Base-by-base conservation (phyloP, 192 early-diverging fungal species). In the Linnemannia hyalina region DNA sequence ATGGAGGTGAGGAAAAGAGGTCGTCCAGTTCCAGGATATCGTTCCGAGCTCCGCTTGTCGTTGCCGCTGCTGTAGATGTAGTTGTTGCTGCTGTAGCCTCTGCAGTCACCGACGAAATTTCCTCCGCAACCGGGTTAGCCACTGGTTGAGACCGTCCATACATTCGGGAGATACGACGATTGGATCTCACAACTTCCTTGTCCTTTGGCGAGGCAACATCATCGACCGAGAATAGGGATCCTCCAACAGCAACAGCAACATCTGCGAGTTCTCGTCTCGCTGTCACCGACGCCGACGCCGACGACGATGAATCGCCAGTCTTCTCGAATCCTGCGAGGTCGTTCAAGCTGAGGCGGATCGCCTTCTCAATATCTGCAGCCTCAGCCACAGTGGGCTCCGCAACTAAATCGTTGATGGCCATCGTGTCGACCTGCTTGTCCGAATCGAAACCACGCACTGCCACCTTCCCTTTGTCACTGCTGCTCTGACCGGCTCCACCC, bases 381-480 rank as follows among this genome's bases (percentile, higher is more conserved):
- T 44, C 26, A 54, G 8, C 46, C 0, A 23, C 77, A 5, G 22
- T 32, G 36, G 13, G 29, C 18, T 1, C 26, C 55, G 38, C 15
- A 6, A 8, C 54, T 11, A 32, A 26, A 11, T 32, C 26, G 0
- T 63, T 29, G 8, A 1, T 22, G 2, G 29, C 40, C 55, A 35
- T 40, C 5, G 69, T 22, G 15, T 23, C 47, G 13, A 40, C 35
- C 16, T 23, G 8, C 6, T 42, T 6, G 13, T 11, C n/a, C 63
- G 26, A 49, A 9, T 3, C 22, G 8, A 29, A 6, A 29, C 26
- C 42, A 20, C 36, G 70, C 6, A 73, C 47, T 26, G 68, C 73
- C 5, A 47, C 23, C 36, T 80, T 80, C 7, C 79, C 79, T 47
- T 80, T 81, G 57, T 44, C 63, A 16, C 38, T 81, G 18, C n/a